Percentiles rank a stretch among this genome's conserved stretches.
phyloP scores from a whole-genome alignment of 306 rosid species.

The Quercus suber region DNA sequence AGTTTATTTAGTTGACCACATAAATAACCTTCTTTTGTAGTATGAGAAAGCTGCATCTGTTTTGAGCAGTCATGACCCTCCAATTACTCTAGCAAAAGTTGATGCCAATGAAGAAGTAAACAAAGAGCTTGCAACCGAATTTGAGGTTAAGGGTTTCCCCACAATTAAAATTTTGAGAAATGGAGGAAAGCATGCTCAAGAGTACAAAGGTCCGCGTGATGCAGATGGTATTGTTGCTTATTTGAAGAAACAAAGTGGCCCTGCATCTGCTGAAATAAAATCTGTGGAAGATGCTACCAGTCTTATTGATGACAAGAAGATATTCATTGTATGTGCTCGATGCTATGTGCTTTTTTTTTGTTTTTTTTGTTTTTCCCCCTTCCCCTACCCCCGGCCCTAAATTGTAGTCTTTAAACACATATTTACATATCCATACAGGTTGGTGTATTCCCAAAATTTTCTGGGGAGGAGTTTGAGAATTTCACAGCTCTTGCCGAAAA shows the following conservation, averaged over 20 bases:
- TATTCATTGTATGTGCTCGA: constrained; percentile 57
- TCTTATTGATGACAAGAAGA: constrained; percentile 55
- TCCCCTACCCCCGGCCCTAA: not conserved
- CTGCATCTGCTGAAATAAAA: constrained; percentile 69
- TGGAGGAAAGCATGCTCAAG: constrained; percentile 75
- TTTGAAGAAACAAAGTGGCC: constrained; percentile 85
- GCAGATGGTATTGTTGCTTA: constrained; percentile 84
- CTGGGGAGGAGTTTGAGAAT: constrained; percentile 79
- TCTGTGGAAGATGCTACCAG: constrained; percentile 59
- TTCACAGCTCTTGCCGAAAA: constrained; percentile 64
- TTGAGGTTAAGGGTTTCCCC: constrained; percentile 69
- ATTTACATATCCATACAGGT: constrained; percentile 45
- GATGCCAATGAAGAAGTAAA: constrained; percentile 73
- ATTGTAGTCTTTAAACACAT: not conserved
- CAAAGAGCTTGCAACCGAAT: constrained; percentile 52
- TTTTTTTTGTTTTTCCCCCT: constrained; percentile 1
- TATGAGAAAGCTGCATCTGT: constrained; percentile 82
- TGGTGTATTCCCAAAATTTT: constrained; percentile 72
- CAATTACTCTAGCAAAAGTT: constrained; percentile 71
- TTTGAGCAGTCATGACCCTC: constrained; percentile 71
- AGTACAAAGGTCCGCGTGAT: constrained; percentile 90
- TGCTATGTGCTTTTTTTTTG: not conserved
- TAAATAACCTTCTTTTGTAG: constrained; percentile 30
- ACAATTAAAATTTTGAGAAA: constrained; percentile 80
- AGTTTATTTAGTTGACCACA: not conserved